Evolutionary conservation across 441 rosid genomes (phyloP).

Genomic region (Pelargonium myrrhifolium): DNA sequence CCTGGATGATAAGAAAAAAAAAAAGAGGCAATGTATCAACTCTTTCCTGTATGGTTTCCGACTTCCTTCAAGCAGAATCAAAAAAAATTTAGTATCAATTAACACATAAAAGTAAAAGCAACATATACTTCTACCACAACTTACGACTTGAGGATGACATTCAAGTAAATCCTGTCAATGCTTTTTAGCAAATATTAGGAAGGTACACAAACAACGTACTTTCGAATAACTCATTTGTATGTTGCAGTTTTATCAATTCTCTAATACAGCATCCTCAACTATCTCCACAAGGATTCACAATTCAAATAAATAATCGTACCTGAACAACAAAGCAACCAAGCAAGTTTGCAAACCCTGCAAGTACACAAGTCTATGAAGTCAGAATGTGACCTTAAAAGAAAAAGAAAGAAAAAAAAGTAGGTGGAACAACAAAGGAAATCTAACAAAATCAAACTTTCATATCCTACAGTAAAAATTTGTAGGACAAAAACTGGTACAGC

Average conservation of each 20-base stretch:
- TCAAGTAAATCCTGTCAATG: background rate
- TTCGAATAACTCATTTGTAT: too few species aligned
- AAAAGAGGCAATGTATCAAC: too few species aligned
- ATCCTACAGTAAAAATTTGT: background rate
- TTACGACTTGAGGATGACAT: background rate
- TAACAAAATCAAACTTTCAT: background rate
- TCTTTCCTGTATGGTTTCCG: too few species aligned
- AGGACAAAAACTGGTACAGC: constrained; percentile 58
- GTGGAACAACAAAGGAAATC: background rate
- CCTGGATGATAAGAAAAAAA: too few species aligned
- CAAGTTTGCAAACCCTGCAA: constrained; percentile 96
- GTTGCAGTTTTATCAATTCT: background rate
- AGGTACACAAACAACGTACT: too few species aligned
- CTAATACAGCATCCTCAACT: constrained; percentile 4
- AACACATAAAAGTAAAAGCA: background rate
- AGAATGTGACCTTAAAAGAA: constrained; percentile 13
- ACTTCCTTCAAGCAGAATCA: too few species aligned
- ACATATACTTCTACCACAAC: background rate
- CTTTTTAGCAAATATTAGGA: background rate
- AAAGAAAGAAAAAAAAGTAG: background rate
- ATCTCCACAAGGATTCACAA: constrained; percentile 1
- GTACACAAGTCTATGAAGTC: constrained; percentile 23
- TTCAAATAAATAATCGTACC: constrained; percentile 33
- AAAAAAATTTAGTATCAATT: too few species aligned
- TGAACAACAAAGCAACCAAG: constrained; percentile 74